Evolutionary conservation across 2,329 filamentous ascomycete genomes (phyloP).

Genomic region (Apiospora arundinis): DNA sequence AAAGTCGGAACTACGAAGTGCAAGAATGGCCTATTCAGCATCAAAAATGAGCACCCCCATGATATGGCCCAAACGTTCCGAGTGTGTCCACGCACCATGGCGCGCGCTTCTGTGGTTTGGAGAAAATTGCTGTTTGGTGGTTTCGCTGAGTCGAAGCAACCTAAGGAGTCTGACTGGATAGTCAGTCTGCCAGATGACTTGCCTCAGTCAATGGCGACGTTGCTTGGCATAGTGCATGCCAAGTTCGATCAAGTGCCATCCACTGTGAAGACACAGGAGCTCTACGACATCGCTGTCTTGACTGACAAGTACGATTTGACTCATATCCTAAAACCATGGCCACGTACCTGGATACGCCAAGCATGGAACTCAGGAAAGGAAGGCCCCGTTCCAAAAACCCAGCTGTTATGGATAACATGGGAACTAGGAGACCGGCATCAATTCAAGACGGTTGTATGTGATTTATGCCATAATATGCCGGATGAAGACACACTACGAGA

Average conservation of each 20-base stretch:
- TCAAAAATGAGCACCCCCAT: neutral
- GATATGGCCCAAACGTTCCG: constrained; percentile 24
- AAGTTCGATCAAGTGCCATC: constrained; percentile 29
- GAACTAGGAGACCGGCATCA: neutral
- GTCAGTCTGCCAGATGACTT: constrained; percentile 42
- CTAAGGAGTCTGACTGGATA: constrained; percentile 31
- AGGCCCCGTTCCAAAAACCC: no score
- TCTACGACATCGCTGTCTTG: constrained; percentile 39
- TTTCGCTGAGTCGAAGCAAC: constrained; percentile 34
- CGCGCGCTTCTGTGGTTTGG: constrained; percentile 37
- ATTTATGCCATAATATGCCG: no score
- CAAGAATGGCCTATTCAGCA: no score
- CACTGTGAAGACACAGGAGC: constrained; percentile 25
- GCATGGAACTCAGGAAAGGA: neutral
- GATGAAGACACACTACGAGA: no score
- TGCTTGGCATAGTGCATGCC: constrained; percentile 42
- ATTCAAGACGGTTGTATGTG: neutral
- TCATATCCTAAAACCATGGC: constrained; percentile 34
- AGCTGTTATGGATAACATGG: neutral
- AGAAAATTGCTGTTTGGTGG: constrained; percentile 38
- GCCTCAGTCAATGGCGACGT: constrained; percentile 34
- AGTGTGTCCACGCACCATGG: constrained; percentile 37
- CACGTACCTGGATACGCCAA: neutral
- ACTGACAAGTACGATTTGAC: constrained; percentile 42
- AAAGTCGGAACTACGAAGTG: neutral